phyloP scores from a whole-genome alignment of 805 yeast genomes.

The Kockiozyma suomiensis region DNA sequence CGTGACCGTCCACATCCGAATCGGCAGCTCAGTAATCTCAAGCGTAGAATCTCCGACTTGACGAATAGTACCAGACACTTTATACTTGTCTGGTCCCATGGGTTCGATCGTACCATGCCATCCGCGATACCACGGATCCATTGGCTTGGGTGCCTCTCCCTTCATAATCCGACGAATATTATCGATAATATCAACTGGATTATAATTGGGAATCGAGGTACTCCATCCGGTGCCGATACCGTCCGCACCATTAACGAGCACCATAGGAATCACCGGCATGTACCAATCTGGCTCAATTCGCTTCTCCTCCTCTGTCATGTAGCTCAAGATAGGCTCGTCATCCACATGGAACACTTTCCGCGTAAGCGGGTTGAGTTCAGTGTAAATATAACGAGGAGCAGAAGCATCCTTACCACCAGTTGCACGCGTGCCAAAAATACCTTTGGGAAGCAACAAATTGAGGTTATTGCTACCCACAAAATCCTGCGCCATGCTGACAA shows the following conservation, averaged over 20 bases:
- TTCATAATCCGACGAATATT: constrained; percentile 73
- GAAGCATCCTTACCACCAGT: constrained; percentile 98
- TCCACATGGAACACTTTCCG: constrained; percentile 72
- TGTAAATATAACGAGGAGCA: constrained; percentile 95
- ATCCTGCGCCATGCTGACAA: constrained; percentile 92
- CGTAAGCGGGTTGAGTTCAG: constrained; percentile 77
- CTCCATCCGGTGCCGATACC: constrained; percentile 99
- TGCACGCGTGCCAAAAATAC: constrained; percentile 95
- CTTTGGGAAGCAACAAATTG: constrained; percentile 82
- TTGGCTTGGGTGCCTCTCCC: constrained; percentile 57
- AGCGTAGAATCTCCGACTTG: constrained; percentile 76
- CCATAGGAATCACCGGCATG: constrained; percentile 89
- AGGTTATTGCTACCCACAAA: constrained; percentile 91
- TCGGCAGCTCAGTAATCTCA: constrained; percentile 91
- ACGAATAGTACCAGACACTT: constrained; percentile 77
- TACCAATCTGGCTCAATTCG: constrained; percentile 96
- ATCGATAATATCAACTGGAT: constrained; percentile 78
- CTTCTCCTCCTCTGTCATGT: constrained; percentile 88
- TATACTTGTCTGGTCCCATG: constrained; percentile 65
- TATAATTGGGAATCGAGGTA: constrained; percentile 85
- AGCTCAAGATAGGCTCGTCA: constrained; percentile 76
- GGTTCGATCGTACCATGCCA: constrained; percentile 85
- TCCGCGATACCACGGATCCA: constrained; percentile 94
- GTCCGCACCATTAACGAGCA: constrained; percentile 94
- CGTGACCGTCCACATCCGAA: constrained; percentile 87